phyloP scores from a whole-genome alignment of 495 filamentous ascomycete species.

The Lasiosphaeris hirsuta region DNA sequence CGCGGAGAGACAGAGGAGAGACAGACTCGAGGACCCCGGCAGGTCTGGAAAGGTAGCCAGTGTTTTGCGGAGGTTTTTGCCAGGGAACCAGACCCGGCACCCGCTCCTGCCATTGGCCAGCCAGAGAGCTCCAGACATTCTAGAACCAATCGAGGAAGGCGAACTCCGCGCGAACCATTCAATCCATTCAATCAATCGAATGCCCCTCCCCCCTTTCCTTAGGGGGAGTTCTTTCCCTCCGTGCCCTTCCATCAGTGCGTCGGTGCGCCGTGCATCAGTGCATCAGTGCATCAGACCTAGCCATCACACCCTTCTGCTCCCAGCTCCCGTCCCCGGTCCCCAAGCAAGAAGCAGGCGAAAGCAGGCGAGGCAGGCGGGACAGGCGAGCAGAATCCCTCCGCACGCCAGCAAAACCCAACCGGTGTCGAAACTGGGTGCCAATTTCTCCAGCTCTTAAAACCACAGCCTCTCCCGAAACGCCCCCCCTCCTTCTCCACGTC shows the following conservation, averaged over 20 bases:
- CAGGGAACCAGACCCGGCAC: no score
- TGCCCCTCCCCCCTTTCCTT: no score
- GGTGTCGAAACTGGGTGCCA: not conserved
- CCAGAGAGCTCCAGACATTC: not conserved
- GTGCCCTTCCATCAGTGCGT: not conserved
- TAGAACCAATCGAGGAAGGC: slow-evolving; percentile 14
- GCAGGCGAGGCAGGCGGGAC: no score
- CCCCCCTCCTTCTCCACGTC: slow-evolving; percentile 9
- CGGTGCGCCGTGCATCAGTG: not conserved
- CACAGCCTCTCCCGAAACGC: slow-evolving; percentile 14
- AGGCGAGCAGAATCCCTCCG: not conserved
- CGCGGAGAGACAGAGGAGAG: no score
- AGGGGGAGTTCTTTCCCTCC: not conserved
- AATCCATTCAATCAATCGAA: not conserved
- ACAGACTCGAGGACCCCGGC: no score
- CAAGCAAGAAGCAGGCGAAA: no score
- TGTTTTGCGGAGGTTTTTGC: no score
- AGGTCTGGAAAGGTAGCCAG: no score
- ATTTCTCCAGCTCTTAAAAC: slow-evolving; percentile 10
- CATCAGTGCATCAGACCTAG: no score
- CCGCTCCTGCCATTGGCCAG: slow-evolving; percentile 2
- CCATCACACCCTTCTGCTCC: not conserved
- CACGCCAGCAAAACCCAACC: not conserved
- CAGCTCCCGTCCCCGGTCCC: not conserved
- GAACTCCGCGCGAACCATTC: not conserved